Evolutionary conservation across 306 rosid genomes (phyloP).

Genomic region (Begonia fuchsioides): DNA sequence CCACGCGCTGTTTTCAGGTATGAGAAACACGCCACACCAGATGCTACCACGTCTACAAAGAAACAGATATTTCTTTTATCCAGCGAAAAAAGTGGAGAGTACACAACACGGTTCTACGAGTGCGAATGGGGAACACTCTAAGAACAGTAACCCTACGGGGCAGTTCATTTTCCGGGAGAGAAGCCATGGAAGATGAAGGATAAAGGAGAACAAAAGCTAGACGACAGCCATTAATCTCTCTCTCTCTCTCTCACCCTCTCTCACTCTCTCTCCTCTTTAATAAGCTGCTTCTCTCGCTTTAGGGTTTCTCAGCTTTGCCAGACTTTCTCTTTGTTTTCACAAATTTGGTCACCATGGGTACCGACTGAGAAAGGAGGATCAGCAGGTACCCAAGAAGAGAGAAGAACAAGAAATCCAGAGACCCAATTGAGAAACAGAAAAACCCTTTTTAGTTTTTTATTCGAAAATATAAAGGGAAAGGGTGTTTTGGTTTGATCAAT

Average conservation of each 20-base stretch:
- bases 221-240: neutral
- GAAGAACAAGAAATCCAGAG: no score
- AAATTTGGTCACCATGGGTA: slow-evolving; percentile 36
- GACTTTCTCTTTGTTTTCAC: slow-evolving; percentile 33
- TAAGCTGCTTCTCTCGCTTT: slow-evolving; percentile 13
- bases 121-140: neutral
- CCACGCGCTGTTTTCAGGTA: slow-evolving; percentile 5
- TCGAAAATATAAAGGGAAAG: slow-evolving; percentile 8
- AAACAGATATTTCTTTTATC: no score
- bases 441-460: neutral
- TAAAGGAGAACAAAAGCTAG: neutral
- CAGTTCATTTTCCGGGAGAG: slow-evolving; percentile 15
- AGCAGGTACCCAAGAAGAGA: slow-evolving; percentile 20
- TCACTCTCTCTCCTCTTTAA: slow-evolving; percentile 7
- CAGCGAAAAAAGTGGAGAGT: no score
- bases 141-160: slow-evolving; percentile 36
- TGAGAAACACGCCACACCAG: slow-evolving; percentile 10
- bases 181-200: slow-evolving; percentile 11
- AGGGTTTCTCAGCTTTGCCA: slow-evolving; percentile 18
- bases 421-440: no score
- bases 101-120: no score
- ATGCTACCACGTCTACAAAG: no score
- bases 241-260: no score
- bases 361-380: slow-evolving; percentile 43
- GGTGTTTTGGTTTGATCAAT: no score